Base-by-base conservation (phyloP, 1,284 basidiomycete genomes). In the Marasmius fiardii region DNA sequence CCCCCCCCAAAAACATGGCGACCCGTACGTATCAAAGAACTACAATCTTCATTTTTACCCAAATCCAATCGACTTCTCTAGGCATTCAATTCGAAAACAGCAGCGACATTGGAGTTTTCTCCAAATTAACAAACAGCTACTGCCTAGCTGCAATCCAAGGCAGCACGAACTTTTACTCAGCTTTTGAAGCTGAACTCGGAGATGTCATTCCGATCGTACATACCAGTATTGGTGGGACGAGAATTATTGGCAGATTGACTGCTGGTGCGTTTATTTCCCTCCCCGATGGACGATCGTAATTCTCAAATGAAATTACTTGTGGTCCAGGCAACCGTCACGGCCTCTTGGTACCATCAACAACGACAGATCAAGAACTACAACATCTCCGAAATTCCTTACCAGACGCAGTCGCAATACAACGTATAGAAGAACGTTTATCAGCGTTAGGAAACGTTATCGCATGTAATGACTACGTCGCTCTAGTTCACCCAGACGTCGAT, bases 371-470 rank as follows among this genome's bases (percentile, higher is more conserved):
- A 71, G 97, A 99, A 73, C 84, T 99, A 6, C 96, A 99, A 72
- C 96, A 99, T 71, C 81, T 99, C 57, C 87, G 96, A 51, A 99
- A 99, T 71, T 86, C 94, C n/a, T 81, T 99, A 23, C 97, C 97
- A 0, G 94, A 98, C 60, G 65, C 83, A 11, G 90, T 99, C 59
- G 89, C 90, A 21, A 91, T 99, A 66, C 97, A 99, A 72, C 85
- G 97, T 21, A 90, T 99, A 43, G 97, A 99, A 71, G 96, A 99
- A 77, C 86, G 96, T 45, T 79, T 99, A 59, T 95, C 92, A 16
- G 97, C 97, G 0, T 84, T 99, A 24, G 96, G 96, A 18, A 99
- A 99, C 69, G 97, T 99, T 57, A 96, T 99, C 71, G 94, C 94
- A 16, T 97, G 93, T 75, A 99, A 99, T 72, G 96, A 98, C 78